Percentiles rank a stretch among this genome's conserved stretches.
These are phyloP conservation scores for Calocera cornea DNA, from an alignment of 768 basidiomycete species.

Conservation along the genomic window DNA sequence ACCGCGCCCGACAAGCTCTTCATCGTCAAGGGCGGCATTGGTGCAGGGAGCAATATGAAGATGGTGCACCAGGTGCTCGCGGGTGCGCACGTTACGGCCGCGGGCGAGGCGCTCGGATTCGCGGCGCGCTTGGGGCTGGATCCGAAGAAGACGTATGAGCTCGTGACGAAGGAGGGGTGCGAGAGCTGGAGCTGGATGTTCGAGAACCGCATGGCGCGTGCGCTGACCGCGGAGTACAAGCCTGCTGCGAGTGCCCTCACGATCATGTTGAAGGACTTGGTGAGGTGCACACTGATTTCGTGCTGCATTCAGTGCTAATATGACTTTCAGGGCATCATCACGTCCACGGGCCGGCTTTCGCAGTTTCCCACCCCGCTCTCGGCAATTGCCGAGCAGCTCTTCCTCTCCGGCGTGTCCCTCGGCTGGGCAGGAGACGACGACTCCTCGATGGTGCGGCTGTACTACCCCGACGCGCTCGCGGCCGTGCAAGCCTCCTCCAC, in stretches of 20 bases:
- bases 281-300: neutral
- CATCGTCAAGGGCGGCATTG: constrained; percentile 2
- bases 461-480: neutral
- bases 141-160: neutral
- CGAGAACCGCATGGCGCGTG: neutral
- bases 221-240: neutral
- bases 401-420: neutral
- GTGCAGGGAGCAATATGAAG: constrained; percentile 3
- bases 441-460: neutral
- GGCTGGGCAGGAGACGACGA: neutral
- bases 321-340: neutral
- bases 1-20: constrained; percentile 2
- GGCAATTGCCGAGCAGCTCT: neutral
- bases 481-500: neutral
- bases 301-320: neutral
- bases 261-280: neutral
- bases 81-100: neutral
- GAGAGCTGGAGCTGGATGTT: constrained; percentile 2
- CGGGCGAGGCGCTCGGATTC: neutral
- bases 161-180: neutral
- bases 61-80: constrained; percentile 1
- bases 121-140: neutral
- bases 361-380: neutral
- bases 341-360: neutral
- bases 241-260: neutral